A percentile compares a stretch with the other conserved stretches of the same genome.
Conservation (phyloP, 257 asterid genomes). For the Plantago major region DNA sequence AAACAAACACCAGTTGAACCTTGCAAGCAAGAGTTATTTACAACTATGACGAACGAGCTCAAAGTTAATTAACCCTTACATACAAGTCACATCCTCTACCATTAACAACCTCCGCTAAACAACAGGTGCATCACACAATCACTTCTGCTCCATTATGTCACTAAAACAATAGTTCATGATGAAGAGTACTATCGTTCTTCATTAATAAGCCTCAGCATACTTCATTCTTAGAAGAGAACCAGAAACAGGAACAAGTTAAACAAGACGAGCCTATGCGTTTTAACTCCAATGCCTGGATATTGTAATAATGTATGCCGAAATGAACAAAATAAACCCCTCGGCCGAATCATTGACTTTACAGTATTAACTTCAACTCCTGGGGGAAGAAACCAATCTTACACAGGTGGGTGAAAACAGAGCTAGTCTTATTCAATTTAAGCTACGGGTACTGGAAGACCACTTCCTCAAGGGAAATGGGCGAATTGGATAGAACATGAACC, state of each 20-base stretch:
- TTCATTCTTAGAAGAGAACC: too few relatives aligned
- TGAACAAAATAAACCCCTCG: neutral
- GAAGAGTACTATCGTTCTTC: neutral
- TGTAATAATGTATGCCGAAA: too few relatives aligned
- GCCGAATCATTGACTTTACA: neutral
- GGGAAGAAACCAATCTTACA: neutral
- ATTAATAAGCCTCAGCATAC: too few relatives aligned
- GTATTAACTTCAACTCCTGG: neutral
- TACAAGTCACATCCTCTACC: neutral
- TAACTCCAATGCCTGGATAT: too few relatives aligned
- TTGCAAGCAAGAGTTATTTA: conserved; percentile 3
- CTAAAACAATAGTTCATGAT: neutral
- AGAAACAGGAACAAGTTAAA: too few relatives aligned
- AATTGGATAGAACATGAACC: neutral
- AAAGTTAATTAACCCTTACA: conserved; percentile 4
- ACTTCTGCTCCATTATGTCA: neutral
- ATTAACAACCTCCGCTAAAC: conserved; percentile 15
- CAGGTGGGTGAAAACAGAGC: neutral
- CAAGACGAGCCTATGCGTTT: neutral
- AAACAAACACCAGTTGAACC: neutral
- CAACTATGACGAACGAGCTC: conserved; percentile 17
- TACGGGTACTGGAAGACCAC: neutral
- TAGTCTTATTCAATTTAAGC: neutral
- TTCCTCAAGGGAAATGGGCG: neutral
- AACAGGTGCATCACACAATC: neutral